Evolutionary conservation across 2,329 filamentous ascomycete genomes (phyloP), one percentile per base, ranked within the genome.

Genomic region (Fusarium sp.): DNA sequence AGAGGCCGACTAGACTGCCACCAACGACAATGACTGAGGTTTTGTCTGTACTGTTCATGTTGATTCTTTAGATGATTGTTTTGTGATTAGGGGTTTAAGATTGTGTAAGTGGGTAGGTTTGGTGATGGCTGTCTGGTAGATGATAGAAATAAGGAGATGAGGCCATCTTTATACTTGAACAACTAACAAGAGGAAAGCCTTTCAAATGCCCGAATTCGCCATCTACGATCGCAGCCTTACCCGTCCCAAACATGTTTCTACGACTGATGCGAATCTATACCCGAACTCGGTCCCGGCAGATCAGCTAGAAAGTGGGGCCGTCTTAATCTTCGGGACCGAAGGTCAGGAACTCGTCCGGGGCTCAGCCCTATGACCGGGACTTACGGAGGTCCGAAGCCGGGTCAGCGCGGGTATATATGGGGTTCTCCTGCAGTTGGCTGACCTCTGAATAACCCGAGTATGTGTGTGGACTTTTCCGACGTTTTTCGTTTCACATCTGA

Each of bases 1-100:
- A 81, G 13, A 85, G 80, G 25, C 84, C 84, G 27, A 84, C 82
- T 2, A 85, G 80, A 32, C 82, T 82, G 18, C 81, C 83, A 18
- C 84, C 84, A 3, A 86, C 76, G 30, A 85, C 80, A 11, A 85
- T 77, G 39, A 85, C 75, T n/a, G 70, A 69, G 2, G 72, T 75
- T 32, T 75, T 58, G 18, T 70, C 56, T 43, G 18, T 9, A 23
- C 10, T 43, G 23, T 2, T 60, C 57, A 60, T 60, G 13, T 60
- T 60, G 57, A 13, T 56, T 23, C 13, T 37, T n/a, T 37, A 16
- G 6, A 27, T 16, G 54, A 6, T 23, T 30, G 35, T 14, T 60
- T 23, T 2, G 25, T 43, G 41, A 34, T 32, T n/a, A 25, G 52
- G 14, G 52, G 52, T 11, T 27, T 37, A 14, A 25, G 20, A 37